Evolutionary conservation across 2,329 filamentous ascomycete species (phyloP).

Genomic region (Cryphonectria naterciae): DNA sequence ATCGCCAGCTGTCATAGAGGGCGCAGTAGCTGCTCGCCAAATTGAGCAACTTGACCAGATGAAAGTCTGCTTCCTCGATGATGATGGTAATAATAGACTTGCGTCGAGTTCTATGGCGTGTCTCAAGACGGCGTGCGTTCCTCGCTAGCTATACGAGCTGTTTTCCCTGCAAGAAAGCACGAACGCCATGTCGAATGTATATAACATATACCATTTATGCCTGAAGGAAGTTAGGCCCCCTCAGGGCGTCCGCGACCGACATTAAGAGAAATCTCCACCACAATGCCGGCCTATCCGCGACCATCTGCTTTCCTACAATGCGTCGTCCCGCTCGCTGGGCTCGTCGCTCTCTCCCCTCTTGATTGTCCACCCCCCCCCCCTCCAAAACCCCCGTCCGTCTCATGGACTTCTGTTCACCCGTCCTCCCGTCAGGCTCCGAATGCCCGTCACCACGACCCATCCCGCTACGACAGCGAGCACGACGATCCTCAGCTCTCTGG

Average conservation of each 20-base stretch:
- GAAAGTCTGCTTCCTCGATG: background rate
- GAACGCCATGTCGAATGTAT: background rate
- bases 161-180: background rate
- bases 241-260: background rate
- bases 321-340: background rate
- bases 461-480: constrained; percentile 22
- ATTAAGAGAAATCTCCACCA: background rate
- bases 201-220: background rate
- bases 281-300: background rate
- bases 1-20: background rate
- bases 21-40: background rate
- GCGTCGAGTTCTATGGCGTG: background rate
- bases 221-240: background rate
- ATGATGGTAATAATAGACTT: background rate
- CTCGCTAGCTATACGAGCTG: background rate
- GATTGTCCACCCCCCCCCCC: no score
- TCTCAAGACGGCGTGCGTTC: background rate
- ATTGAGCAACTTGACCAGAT: background rate
- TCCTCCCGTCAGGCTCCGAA: constrained; percentile 31
- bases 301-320: no score
- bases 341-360: background rate
- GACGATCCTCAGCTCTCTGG: constrained; percentile 34
- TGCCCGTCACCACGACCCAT: constrained; percentile 40
- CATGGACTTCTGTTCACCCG: background rate
- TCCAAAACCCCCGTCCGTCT: background rate